phyloP scores from a whole-genome alignment of 1,139 yeast species.

The Sugiyamaella paludigena region DNA sequence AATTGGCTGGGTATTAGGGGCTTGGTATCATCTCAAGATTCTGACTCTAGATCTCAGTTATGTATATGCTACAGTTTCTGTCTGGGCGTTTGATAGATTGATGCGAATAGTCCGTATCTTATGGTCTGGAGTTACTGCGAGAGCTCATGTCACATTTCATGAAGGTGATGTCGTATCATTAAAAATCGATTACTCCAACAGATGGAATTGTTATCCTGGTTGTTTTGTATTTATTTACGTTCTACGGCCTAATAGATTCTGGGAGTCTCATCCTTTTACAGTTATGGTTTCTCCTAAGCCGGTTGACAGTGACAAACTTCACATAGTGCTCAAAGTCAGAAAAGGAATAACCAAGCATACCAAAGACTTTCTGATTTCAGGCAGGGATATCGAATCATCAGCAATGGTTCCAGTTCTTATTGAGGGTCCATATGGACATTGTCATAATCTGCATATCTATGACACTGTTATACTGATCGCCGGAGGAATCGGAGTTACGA shows the following conservation, averaged over 20 bases:
- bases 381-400: constrained; percentile 1
- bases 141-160: constrained; percentile 38
- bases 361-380: constrained; percentile 14
- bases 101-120: constrained; percentile 39
- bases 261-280: constrained; percentile 73
- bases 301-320: constrained; percentile 28
- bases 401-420: constrained; percentile 33
- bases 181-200: constrained; percentile 28
- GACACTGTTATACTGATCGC: constrained; percentile 52
- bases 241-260: constrained; percentile 39
- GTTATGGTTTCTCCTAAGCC: constrained; percentile 37
- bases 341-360: constrained; percentile 32
- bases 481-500: constrained; percentile 72
- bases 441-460: constrained; percentile 49
- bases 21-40: constrained; percentile 54
- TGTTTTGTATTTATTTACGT: constrained; percentile 59
- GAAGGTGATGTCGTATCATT: constrained; percentile 33
- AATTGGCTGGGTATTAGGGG: constrained; percentile 52
- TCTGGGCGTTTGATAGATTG: constrained; percentile 44
- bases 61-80: constrained; percentile 35
- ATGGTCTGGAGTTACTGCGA: constrained; percentile 43
- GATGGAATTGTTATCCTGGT: constrained; percentile 54
- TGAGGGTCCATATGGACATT: constrained; percentile 62
- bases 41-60: constrained; percentile 6
- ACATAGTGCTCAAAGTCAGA: constrained; percentile 33